A percentile compares a stretch with the other conserved stretches of the same genome.
Evolutionary conservation across 2,329 filamentous ascomycete species (phyloP).

Genomic region (Penicillium sp.): DNA sequence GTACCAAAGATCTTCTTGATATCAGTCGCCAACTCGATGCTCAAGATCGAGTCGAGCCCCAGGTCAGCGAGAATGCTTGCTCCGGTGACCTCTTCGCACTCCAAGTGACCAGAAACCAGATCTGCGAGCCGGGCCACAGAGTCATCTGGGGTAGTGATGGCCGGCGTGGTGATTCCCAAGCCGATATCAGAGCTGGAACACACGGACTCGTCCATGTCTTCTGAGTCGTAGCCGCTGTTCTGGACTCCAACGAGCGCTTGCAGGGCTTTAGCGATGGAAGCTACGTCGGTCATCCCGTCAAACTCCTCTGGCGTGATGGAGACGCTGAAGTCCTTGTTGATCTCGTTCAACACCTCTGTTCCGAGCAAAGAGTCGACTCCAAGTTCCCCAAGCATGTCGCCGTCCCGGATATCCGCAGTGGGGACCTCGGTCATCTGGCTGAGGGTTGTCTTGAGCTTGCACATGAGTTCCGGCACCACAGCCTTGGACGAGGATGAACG

Average conservation of each 20-base stretch:
- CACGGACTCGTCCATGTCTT: neutral
- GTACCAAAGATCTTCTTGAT: neutral
- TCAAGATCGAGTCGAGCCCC: slow-evolving; percentile 6
- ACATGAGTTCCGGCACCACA: neutral
- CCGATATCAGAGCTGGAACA: neutral
- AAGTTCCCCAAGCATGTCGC: neutral
- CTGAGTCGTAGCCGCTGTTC: neutral
- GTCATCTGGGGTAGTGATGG: neutral
- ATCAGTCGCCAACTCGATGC: slow-evolving; percentile 1
- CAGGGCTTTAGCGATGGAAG: neutral
- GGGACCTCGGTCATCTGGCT: neutral
- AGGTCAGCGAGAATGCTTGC: neutral
- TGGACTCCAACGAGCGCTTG: neutral
- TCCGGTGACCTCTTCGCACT: neutral
- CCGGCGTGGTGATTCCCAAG: neutral
- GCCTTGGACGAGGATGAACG: neutral
- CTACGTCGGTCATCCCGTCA: neutral
- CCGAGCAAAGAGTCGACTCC: slow-evolving; percentile 4
- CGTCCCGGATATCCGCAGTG: neutral
- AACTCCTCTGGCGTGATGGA: slow-evolving; percentile 1
- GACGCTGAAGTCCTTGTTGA: neutral
- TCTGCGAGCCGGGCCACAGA: neutral
- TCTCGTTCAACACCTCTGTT: neutral
- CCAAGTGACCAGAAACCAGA: neutral
- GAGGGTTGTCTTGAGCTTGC: neutral